Evolutionary conservation across 2,329 filamentous ascomycete species (phyloP).

Genomic region (Fulvia fulva): DNA sequence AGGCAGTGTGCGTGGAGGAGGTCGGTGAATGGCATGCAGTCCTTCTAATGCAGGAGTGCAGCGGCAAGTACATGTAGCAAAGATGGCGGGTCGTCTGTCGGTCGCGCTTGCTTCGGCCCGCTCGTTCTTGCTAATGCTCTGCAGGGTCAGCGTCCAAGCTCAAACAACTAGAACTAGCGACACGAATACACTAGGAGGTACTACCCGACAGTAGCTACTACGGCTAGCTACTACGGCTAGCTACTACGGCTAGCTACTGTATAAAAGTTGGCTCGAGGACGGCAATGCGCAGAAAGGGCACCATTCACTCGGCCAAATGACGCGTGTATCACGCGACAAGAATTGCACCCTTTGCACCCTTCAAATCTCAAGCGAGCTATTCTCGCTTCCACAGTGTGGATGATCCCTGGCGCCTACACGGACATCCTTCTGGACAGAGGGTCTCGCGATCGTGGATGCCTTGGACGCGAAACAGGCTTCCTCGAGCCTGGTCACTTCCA

Average conservation of each 20-base stretch:
- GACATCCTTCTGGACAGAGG: not conserved
- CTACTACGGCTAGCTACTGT: too few species aligned
- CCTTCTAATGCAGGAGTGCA: not conserved
- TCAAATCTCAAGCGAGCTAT: not conserved
- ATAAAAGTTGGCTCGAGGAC: not conserved
- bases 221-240: too few species aligned
- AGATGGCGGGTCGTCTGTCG: too few species aligned
- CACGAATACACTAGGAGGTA: too few species aligned
- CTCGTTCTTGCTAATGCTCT: too few species aligned
- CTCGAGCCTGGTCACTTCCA: not conserved
- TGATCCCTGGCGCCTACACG: not conserved
- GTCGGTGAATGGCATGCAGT: not conserved
- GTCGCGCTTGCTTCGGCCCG: too few species aligned
- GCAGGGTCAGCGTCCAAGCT: too few species aligned
- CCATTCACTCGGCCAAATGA: not conserved
- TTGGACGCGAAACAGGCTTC: not conserved
- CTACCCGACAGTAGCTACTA: too few species aligned
- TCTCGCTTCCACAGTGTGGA: not conserved
- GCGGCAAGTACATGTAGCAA: not conserved
- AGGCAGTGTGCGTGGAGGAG: not conserved
- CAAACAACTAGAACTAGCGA: too few species aligned
- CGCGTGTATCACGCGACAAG: not conserved
- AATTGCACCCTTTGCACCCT: not conserved
- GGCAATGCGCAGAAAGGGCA: not conserved
- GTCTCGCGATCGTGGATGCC: not conserved